These are phyloP conservation scores for Aphanocladium album DNA, from an alignment of 2,329 filamentous ascomycete genomes.

Conservation along the genomic window DNA sequence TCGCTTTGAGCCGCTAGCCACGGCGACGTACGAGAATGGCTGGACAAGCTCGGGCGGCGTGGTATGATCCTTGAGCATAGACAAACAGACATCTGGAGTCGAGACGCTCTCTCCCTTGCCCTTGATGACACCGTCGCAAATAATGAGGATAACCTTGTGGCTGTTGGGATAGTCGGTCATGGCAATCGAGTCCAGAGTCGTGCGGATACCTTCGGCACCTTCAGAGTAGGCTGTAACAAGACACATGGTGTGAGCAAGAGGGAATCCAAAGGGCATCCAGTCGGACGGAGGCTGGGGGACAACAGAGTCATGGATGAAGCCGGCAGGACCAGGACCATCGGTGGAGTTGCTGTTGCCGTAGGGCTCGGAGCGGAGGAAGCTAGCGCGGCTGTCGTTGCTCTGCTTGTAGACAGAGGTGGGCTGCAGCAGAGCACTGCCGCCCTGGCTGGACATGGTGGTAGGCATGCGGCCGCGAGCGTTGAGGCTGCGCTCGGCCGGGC, in stretches of 20 bases:
- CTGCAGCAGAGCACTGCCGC: slow-evolving; percentile 66
- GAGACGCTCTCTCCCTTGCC: slow-evolving; percentile 82
- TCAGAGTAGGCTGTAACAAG: slow-evolving; percentile 96
- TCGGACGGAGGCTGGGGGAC: slow-evolving; percentile 94
- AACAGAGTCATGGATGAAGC: slow-evolving; percentile 94
- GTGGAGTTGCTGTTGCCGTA: slow-evolving; percentile 49
- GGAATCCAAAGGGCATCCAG: slow-evolving; percentile 96
- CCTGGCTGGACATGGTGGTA: slow-evolving; percentile 85
- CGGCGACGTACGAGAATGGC: slow-evolving; percentile 92
- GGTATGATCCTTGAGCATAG: slow-evolving; percentile 92
- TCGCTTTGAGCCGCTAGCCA: slow-evolving; percentile 90
- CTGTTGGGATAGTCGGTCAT: slow-evolving; percentile 99
- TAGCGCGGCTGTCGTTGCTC: slow-evolving; percentile 57
- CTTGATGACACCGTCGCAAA: slow-evolving; percentile 97
- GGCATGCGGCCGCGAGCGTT: slow-evolving; percentile 60
- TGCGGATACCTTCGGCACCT: slow-evolving; percentile 85
- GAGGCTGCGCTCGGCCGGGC: slow-evolving; percentile 62
- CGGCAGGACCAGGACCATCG: slow-evolving; percentile 75
- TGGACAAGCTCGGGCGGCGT: slow-evolving; percentile 76
- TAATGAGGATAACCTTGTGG: slow-evolving; percentile 92
- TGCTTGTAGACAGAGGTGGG: slow-evolving; percentile 68
- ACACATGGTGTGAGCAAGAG: slow-evolving; percentile 88
- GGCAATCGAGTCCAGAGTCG: slow-evolving; percentile 91
- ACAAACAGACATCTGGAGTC: slow-evolving; percentile 83
- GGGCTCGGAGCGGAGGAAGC: slow-evolving; percentile 58